Evolutionary conservation across 78 protist species (phyloP).

Genomic region (Polysphondylium violaceum): DNA sequence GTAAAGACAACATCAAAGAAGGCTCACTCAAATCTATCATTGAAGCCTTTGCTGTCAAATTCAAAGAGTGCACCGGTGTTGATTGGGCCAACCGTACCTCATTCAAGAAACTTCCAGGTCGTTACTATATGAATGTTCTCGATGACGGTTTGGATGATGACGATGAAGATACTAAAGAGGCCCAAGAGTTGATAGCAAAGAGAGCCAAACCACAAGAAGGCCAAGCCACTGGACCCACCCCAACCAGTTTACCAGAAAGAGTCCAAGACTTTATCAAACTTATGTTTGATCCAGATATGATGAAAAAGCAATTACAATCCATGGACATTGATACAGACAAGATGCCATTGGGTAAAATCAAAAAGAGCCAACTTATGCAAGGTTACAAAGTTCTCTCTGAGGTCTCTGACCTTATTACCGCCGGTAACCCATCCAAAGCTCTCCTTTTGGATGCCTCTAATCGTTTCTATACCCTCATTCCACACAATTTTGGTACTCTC

Average conservation of each 20-base stretch:
- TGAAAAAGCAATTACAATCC: slow-evolving; percentile 77
- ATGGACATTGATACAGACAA: slow-evolving; percentile 82
- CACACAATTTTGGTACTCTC: slow-evolving; percentile 73
- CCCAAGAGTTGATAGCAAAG: not conserved
- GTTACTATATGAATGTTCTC: slow-evolving; percentile 52
- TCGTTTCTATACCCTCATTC: slow-evolving; percentile 66
- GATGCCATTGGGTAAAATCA: slow-evolving; percentile 92
- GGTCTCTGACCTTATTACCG: slow-evolving; percentile 47
- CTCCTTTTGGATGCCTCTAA: slow-evolving; percentile 35
- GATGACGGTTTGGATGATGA: slow-evolving; percentile 83
- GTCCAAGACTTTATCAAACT: slow-evolving; percentile 55
- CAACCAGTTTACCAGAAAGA: slow-evolving; percentile 42
- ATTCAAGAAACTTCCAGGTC: slow-evolving; percentile 64
- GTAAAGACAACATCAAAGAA: slow-evolving; percentile 20
- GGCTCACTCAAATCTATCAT: not conserved
- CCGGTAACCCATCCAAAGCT: not conserved
- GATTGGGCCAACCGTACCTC: slow-evolving; percentile 53
- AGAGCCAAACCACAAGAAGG: not conserved
- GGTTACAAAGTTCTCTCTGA: slow-evolving; percentile 79
- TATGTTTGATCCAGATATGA: slow-evolving; percentile 86
- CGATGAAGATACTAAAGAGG: slow-evolving; percentile 67
- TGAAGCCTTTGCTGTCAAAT: slow-evolving; percentile 46
- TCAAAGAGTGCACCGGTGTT: slow-evolving; percentile 47
- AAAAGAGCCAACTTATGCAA: slow-evolving; percentile 83
- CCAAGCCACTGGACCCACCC: not conserved